Evolutionary conservation across 805 yeast genomes (phyloP).

Genomic region (Candida hispaniensis): DNA sequence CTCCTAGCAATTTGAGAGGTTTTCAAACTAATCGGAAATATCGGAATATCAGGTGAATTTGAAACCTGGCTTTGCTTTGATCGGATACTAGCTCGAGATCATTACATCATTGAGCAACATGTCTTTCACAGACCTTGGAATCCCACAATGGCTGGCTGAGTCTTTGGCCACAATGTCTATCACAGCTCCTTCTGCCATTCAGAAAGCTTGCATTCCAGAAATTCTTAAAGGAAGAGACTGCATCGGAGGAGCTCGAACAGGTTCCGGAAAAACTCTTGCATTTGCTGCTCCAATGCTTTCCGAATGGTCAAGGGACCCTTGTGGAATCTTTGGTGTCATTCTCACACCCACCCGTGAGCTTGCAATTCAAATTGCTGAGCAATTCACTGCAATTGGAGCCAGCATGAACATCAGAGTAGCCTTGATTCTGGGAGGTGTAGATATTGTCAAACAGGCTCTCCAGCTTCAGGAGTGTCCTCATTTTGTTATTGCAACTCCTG

Average conservation of each 20-base stretch:
- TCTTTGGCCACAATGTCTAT: conserved; percentile 75
- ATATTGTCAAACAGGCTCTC: conserved; percentile 79
- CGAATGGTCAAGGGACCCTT: conserved; percentile 90
- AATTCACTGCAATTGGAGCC: conserved; percentile 86
- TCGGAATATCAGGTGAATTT: too few species aligned
- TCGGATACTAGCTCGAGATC: too few species aligned
- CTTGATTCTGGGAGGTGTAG: conserved; percentile 90
- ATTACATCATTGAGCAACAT: conserved; percentile 15
- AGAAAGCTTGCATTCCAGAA: conserved; percentile 77
- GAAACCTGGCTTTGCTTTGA: too few species aligned
- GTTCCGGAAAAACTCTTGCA: conserved; percentile 95
- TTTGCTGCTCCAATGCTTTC: conserved; percentile 97
- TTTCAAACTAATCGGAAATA: too few species aligned
- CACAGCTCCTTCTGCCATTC: conserved; percentile 75
- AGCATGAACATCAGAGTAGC: conserved; percentile 73
- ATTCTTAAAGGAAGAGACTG: conserved; percentile 78
- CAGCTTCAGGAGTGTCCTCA: conserved; percentile 79
- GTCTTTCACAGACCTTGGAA: conserved; percentile 54
- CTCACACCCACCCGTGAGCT: conserved; percentile 84
- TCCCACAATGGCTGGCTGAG: conserved; percentile 79
- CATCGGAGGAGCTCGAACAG: conserved; percentile 97
- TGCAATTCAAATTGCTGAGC: conserved; percentile 95
- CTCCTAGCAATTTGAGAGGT: too few species aligned
- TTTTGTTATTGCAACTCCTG: conserved; percentile 94
- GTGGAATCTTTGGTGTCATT: conserved; percentile 80